These are phyloP conservation scores for Phaeosphaeria sp. DNA, from an alignment of 2,329 filamentous ascomycete species.

Conservation along the genomic window DNA sequence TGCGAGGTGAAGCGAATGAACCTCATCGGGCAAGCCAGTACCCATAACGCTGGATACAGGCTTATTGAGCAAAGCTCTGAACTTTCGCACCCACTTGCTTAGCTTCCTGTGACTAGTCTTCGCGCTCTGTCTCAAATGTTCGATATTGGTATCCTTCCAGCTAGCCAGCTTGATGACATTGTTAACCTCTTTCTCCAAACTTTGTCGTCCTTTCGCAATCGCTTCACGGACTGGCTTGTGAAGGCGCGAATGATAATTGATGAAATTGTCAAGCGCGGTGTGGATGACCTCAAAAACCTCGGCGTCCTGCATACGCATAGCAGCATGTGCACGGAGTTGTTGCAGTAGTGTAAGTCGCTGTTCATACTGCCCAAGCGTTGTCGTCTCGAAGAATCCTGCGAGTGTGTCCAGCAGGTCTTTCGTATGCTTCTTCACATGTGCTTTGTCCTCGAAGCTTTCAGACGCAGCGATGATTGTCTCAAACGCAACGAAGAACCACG, in stretches of 20 bases:
- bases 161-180: constrained; percentile 92
- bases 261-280: constrained; percentile 75
- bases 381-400: constrained; percentile 77
- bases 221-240: constrained; percentile 68
- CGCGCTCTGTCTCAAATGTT: constrained; percentile 85
- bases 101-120: constrained; percentile 89
- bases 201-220: constrained; percentile 70
- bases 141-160: constrained; percentile 98
- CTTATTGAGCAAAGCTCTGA: constrained; percentile 77
- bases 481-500: constrained; percentile 97
- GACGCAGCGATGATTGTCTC: constrained; percentile 84
- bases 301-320: constrained; percentile 64
- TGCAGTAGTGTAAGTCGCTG: constrained; percentile 73
- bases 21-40: constrained; percentile 40
- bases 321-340: constrained; percentile 68
- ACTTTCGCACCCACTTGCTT: constrained; percentile 90
- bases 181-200: constrained; percentile 90
- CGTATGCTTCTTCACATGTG: constrained; percentile 68
- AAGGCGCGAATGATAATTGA: constrained; percentile 76
- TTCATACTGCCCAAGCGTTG: constrained; percentile 81
- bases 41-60: constrained; percentile 68
- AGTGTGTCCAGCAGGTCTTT: constrained; percentile 76
- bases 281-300: constrained; percentile 60
- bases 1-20: constrained; percentile 9
- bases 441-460: constrained; percentile 64